Evolutionary conservation across 768 basidiomycete genomes (phyloP).

Genomic region (Trametes meyenii): DNA sequence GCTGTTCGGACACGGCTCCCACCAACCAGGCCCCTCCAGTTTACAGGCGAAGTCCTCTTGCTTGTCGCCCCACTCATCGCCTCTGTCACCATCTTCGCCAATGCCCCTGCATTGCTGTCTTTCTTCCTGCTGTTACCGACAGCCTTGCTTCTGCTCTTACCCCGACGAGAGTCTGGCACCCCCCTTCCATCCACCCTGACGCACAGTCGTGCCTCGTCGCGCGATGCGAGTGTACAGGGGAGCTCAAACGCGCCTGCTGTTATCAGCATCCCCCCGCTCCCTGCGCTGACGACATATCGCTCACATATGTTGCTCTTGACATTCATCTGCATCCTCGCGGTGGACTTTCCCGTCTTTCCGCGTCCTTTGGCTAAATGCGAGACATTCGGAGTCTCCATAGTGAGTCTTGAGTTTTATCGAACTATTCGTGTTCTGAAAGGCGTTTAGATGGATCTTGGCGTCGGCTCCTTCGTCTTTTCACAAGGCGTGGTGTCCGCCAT

Average conservation of each 20-base stretch:
- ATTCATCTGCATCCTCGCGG: slow-evolving; percentile 86
- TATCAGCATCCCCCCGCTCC: slow-evolving; percentile 45
- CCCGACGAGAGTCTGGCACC: slow-evolving; percentile 46
- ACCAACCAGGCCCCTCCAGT: slow-evolving; percentile 39
- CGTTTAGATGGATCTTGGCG: slow-evolving; percentile 93
- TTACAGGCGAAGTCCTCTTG: slow-evolving; percentile 60
- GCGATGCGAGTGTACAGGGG: background rate
- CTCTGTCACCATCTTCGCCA: slow-evolving; percentile 76
- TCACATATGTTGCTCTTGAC: slow-evolving; percentile 97
- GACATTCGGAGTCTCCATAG: slow-evolving; percentile 92
- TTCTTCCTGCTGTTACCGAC: slow-evolving; percentile 50
- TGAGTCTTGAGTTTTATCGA: slow-evolving; percentile 38
- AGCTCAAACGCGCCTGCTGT: background rate
- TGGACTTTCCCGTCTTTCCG: slow-evolving; percentile 94
- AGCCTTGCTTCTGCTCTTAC: slow-evolving; percentile 45
- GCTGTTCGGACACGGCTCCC: slow-evolving; percentile 54
- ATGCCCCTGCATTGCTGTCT: slow-evolving; percentile 55
- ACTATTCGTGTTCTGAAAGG: background rate
- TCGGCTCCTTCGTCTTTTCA: slow-evolving; percentile 97
- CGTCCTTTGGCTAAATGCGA: slow-evolving; percentile 90
- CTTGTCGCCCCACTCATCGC: slow-evolving; percentile 80
- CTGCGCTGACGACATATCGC: slow-evolving; percentile 84
- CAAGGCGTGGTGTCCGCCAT: slow-evolving; percentile 92
- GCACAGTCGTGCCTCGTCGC: slow-evolving; percentile 23
- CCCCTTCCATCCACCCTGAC: slow-evolving; percentile 53